phyloP scores from a whole-genome alignment of 441 rosid species.

The Croton setiger region DNA sequence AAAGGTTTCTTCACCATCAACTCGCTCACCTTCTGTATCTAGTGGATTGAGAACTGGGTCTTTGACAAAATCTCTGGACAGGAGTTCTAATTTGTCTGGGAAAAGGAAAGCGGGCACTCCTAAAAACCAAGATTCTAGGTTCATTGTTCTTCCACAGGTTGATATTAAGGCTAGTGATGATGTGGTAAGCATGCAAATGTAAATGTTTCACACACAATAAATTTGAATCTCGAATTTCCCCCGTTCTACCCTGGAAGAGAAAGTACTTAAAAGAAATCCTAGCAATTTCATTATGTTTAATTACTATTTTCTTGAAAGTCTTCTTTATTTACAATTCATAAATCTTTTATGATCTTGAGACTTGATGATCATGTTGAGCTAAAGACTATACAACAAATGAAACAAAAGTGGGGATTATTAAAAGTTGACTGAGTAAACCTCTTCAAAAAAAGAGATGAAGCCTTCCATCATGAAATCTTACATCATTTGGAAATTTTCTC shows the following conservation, averaged over 20 bases:
- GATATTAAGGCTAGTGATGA: constrained; percentile 92
- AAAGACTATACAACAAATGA: neutral
- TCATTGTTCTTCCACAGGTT: constrained; percentile 92
- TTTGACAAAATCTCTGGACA: constrained; percentile 56
- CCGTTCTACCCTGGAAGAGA: neutral
- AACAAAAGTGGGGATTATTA: neutral
- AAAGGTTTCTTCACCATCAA: constrained; percentile 61
- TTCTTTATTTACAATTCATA: neutral
- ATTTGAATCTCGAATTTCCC: neutral
- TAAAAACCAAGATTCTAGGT: constrained; percentile 70
- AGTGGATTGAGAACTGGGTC: constrained; percentile 67
- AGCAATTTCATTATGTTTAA: constrained; percentile 6
- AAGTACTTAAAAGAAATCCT: neutral
- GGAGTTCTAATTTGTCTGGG: constrained; percentile 71
- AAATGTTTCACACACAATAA: neutral
- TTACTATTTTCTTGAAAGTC: neutral
- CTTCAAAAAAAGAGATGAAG: neutral
- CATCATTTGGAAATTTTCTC: neutral
- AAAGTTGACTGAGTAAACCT: neutral
- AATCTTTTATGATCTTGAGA: neutral
- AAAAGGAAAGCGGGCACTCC: constrained; percentile 58
- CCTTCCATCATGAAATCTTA: neutral
- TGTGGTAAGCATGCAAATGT: constrained; percentile 55
- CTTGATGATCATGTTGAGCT: neutral
- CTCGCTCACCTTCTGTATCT: constrained; percentile 67